phyloP scores from a whole-genome alignment of 441 rosid species.

The Syzygium malaccense region DNA sequence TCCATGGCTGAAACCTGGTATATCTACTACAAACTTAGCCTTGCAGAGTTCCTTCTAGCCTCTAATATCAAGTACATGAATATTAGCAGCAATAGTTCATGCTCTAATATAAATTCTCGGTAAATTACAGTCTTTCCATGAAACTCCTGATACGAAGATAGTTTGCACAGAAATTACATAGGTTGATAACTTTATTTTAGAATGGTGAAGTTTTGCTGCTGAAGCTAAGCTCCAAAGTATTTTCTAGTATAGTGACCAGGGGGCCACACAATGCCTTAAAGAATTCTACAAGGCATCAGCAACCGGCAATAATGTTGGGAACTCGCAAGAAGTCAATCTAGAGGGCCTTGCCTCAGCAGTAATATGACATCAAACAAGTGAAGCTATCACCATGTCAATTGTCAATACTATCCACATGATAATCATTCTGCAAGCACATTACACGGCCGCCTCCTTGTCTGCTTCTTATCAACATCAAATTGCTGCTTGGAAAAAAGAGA shows the following conservation, averaged over 20 bases:
- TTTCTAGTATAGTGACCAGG: background rate
- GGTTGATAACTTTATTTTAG: background rate
- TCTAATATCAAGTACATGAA: background rate
- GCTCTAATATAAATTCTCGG: background rate
- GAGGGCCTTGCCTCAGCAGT: background rate
- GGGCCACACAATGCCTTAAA: background rate
- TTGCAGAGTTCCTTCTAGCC: background rate
- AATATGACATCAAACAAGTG: background rate
- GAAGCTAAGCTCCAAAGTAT: background rate
- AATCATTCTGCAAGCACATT: conserved; percentile 30
- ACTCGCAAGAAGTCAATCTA: conserved; percentile 1
- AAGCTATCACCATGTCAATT: background rate
- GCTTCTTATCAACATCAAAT: conserved; percentile 30
- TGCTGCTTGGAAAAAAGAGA: conserved; percentile 13
- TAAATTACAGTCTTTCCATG: background rate
- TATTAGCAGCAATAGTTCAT: background rate
- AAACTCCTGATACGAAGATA: background rate
- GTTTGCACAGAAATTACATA: background rate
- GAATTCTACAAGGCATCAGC: conserved; percentile 9
- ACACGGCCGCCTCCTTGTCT: conserved; percentile 26
- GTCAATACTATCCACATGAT: background rate
- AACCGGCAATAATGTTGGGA: background rate
- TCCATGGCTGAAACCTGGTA: background rate
- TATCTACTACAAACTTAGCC: background rate
- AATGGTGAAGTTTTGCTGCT: background rate